Base-by-base conservation (phyloP, 2,329 filamentous ascomycete genomes). In the Microascus cirrosus region DNA sequence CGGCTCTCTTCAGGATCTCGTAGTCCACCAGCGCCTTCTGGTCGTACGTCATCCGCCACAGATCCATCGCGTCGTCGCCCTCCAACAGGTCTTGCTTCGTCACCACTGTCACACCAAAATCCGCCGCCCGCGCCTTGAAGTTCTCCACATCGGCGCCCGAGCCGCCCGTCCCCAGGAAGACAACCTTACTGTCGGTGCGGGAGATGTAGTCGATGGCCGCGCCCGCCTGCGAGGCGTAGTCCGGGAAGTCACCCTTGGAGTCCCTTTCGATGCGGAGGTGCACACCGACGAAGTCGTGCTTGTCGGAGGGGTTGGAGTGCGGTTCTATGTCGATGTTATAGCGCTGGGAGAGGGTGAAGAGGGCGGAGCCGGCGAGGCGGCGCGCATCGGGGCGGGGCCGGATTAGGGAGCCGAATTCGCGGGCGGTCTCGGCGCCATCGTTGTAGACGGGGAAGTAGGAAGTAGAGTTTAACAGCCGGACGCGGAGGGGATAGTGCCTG, bases 21-120 rank as follows among this genome's bases (percentile, higher is more conserved):
- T 75, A 79, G 64, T 81, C 78, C 7, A 80, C 71, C 22, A 80
- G 65, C 2, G 71, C 73, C 59, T 74, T 73, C 65, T 80, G 77
- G 63, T 79, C 76, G 72, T 73, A 78, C 22, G 66, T 72, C 42
- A 80, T 63, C 22, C 59, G 59, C 13, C 67, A 59, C 5, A 80
- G 66, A 11, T 60, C 60, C 20, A 60, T 60, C 1, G 69, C 63
- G 55, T 77, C 74, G 0, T 63, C 60, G 22, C 64, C 59, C 60
- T 70, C 67, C 6, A 80, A 67, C 2, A 80, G 62, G 34, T 77
- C 71, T 18, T 67, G 59, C 63, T 78, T 78, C 18, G 68, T 68
- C 5, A 75, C 68, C 4, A 77, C 72, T 24, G 67, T 71, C 12
- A 77, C 63, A 34, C 67, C 65, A 53, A 70, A 65, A 12, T 68